Conservation (phyloP, 768 basidiomycete species). For the Brasilioporus rufonigricans region DNA sequence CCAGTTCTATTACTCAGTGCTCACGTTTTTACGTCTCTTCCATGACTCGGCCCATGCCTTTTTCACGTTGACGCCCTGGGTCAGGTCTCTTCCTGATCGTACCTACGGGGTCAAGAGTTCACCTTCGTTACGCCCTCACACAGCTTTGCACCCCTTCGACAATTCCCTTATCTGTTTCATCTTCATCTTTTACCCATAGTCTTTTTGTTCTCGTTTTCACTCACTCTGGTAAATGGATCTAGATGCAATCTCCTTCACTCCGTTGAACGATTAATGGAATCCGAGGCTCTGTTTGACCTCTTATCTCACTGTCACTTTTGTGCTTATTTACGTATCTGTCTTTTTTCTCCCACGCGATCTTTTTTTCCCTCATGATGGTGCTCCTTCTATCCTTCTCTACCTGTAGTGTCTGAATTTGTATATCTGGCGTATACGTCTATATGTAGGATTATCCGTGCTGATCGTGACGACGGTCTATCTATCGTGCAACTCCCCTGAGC, state of each 20-base stretch:
- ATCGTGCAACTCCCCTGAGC: too few relatives aligned
- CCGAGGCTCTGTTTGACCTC: too few relatives aligned
- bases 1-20: conserved; percentile 7
- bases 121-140: background rate
- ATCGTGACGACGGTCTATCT: too few relatives aligned
- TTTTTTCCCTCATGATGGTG: background rate
- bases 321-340: background rate
- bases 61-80: background rate
- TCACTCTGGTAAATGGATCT: conserved; percentile 9
- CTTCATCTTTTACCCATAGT: background rate
- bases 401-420: conserved; percentile 11
- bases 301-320: background rate
- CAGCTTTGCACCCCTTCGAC: background rate
- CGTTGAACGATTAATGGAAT: background rate
- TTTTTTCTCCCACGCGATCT: background rate
- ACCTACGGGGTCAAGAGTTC: background rate
- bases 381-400: background rate
- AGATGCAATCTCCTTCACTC: conserved; percentile 2
- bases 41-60: conserved; percentile 2
- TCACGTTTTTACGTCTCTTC: conserved; percentile 7
- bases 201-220: background rate
- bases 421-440: background rate
- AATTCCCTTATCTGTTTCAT: conserved; percentile 1
- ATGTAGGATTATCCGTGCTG: conserved; percentile 1
- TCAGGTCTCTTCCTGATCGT: background rate